Percentiles rank a stretch among this genome's conserved stretches.
Conservation (phyloP, 306 rosid genomes). For the Prunus kanzakura region DNA sequence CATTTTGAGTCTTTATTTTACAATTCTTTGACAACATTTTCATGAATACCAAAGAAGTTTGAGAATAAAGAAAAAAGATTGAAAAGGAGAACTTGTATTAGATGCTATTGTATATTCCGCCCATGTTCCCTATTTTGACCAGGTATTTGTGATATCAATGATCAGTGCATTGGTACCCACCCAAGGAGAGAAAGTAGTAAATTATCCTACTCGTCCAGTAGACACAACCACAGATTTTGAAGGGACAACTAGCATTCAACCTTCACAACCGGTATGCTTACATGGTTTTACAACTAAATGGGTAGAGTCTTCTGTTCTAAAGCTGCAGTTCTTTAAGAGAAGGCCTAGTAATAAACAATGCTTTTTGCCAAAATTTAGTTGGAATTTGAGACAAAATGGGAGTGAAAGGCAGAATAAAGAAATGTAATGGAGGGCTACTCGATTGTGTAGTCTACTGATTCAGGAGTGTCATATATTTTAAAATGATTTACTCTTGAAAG, state of each 20-base stretch:
- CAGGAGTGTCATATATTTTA: not conserved
- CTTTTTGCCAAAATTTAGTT: not conserved
- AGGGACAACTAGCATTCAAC: conserved; percentile 88
- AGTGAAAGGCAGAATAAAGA: not conserved
- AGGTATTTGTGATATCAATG: conserved; percentile 28
- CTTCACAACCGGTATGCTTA: conserved; percentile 63
- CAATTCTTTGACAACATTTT: not conserved
- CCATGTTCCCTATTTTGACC: conserved; percentile 27
- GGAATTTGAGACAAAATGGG: not conserved
- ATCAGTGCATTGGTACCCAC: conserved; percentile 80
- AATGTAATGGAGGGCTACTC: not conserved
- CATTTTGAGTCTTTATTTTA: conserved; percentile 10
- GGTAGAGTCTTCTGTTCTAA: not conserved
- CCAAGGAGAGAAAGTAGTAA: conserved; percentile 83
- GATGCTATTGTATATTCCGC: conserved; percentile 14
- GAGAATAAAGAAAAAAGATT: not conserved
- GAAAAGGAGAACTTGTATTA: conserved; percentile 1
- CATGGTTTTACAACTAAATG: not conserved
- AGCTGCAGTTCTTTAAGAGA: not conserved
- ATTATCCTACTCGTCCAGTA: conserved; percentile 87
- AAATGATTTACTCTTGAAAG: not conserved
- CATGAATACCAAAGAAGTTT: not conserved
- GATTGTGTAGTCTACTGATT: not conserved
- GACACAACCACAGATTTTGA: conserved; percentile 91
- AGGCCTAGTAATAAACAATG: not conserved